Evolutionary conservation across 2,329 filamentous ascomycete genomes (phyloP).

Genomic region (Pseudocercospora ulei): DNA sequence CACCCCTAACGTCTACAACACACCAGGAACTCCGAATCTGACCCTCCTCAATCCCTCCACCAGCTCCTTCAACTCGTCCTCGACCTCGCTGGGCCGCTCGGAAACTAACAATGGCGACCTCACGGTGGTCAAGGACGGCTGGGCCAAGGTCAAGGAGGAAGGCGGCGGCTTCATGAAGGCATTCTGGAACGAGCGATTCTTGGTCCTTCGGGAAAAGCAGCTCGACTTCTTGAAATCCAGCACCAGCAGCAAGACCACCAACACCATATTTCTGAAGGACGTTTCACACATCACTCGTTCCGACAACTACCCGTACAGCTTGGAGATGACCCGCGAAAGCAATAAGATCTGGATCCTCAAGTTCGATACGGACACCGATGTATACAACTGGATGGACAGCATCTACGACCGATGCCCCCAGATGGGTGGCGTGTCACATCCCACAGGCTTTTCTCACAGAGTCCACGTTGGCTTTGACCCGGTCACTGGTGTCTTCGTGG

Average conservation of each 20-base stretch:
- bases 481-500: conserved; percentile 87
- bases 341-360: conserved; percentile 81
- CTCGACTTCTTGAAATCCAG: conserved; percentile 92
- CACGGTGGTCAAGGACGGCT: conserved; percentile 52
- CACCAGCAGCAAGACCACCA: conserved; percentile 68
- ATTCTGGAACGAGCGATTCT: conserved; percentile 78
- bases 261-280: conserved; percentile 74
- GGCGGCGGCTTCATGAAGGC: conserved; percentile 53
- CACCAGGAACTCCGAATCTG: conserved; percentile 61
- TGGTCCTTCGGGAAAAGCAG: conserved; percentile 84
- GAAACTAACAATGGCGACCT: conserved; percentile 35
- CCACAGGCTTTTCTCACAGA: conserved; percentile 93
- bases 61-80: conserved; percentile 36
- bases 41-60: conserved; percentile 15
- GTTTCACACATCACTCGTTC: conserved; percentile 84
- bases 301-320: conserved; percentile 81
- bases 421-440: conserved; percentile 97
- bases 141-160: conserved; percentile 83
- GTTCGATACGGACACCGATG: conserved; percentile 89
- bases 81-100: conserved; percentile 37
- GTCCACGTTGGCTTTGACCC: conserved; percentile 97
- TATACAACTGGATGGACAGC: conserved; percentile 98
- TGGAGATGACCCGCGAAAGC: conserved; percentile 86
- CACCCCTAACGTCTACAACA: conserved; percentile 60
- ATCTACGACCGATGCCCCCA: conserved; percentile 94